Percentiles rank a stretch among this genome's conserved stretches.
These are phyloP conservation scores for Russula lepida DNA, from an alignment of 768 basidiomycete genomes.

Conservation along the genomic window DNA sequence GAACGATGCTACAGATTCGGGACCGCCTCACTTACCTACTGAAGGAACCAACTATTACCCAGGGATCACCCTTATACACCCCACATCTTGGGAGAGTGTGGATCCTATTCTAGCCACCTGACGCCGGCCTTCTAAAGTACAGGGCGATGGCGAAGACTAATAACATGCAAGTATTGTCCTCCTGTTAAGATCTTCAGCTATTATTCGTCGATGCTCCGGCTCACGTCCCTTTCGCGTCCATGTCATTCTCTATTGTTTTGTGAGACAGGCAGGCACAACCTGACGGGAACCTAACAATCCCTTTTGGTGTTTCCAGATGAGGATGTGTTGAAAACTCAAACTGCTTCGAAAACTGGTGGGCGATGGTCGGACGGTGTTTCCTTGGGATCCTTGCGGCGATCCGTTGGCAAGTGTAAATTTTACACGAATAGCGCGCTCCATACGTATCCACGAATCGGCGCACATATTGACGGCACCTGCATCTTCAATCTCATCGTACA, in stretches of 20 bases:
- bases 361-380: neutral
- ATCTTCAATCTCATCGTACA: neutral
- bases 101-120: neutral
- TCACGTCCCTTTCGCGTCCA: neutral
- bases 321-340: neutral
- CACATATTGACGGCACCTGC: neutral
- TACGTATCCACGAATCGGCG: neutral
- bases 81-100: neutral
- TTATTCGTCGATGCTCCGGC: neutral
- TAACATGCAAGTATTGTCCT: neutral
- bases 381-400: neutral
- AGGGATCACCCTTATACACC: neutral
- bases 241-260: constrained; percentile 3
- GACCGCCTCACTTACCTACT: neutral
- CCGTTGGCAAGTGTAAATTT: neutral
- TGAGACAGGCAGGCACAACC: neutral
- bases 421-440: neutral
- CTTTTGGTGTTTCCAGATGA: neutral
- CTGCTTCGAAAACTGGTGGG: neutral
- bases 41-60: neutral
- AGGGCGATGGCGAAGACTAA: neutral
- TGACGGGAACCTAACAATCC: neutral
- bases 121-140: neutral
- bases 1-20: constrained; percentile 1
- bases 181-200: neutral